Evolutionary conservation across 2,329 filamentous ascomycete genomes (phyloP).

Genomic region (Aureobasidium melanogenum): DNA sequence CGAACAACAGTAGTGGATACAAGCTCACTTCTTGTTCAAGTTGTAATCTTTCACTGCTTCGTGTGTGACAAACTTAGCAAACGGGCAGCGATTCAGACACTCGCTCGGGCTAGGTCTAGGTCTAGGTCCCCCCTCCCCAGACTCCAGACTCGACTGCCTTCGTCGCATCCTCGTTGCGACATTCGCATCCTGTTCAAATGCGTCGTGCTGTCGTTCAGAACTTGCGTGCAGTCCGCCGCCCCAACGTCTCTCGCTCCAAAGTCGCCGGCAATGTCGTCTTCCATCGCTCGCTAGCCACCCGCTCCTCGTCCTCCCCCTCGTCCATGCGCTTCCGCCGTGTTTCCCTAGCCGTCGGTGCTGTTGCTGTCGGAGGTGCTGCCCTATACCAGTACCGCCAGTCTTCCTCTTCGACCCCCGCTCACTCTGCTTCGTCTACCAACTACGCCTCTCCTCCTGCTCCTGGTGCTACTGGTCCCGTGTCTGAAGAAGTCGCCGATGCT

Average conservation of each 20-base stretch:
- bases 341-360: constrained; percentile 59
- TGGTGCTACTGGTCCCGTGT: constrained; percentile 17
- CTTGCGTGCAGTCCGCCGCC: constrained; percentile 59
- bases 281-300: constrained; percentile 35
- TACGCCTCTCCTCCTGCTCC: constrained; percentile 18
- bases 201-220: constrained; percentile 62
- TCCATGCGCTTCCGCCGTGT: constrained; percentile 66
- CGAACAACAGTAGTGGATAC: too few relatives aligned
- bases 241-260: constrained; percentile 27
- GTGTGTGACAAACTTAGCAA: not conserved
- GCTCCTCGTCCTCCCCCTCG: constrained; percentile 28
- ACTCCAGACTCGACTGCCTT: not conserved
- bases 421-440: constrained; percentile 21
- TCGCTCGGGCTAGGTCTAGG: not conserved
- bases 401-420: constrained; percentile 30
- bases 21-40: not conserved
- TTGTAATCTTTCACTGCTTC: not conserved
- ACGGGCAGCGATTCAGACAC: not conserved
- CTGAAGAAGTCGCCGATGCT: constrained; percentile 42
- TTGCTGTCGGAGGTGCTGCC: constrained; percentile 60
- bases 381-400: constrained; percentile 58
- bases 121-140: not conserved
- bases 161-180: not conserved
- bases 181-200: constrained; percentile 40
- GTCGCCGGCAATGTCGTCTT: not conserved